phyloP scores from a whole-genome alignment of 345 rosid genomes.

The Citrus mangshanensis region DNA sequence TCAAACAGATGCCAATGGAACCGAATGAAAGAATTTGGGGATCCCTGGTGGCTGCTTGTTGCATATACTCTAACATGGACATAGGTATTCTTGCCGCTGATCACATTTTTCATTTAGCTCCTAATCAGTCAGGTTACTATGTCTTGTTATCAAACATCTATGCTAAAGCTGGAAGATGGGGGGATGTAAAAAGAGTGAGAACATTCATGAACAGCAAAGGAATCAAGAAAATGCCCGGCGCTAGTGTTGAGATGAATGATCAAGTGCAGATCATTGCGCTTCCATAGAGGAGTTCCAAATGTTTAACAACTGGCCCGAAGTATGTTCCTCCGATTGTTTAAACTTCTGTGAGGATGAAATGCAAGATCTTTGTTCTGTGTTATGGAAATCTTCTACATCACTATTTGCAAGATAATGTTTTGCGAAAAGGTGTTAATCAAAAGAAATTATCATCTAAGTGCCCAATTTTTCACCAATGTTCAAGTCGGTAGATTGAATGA shows the following conservation, averaged over 20 bases:
- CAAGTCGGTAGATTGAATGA: too few species aligned
- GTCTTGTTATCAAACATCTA: slow-evolving; percentile 73
- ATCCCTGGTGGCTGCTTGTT: slow-evolving; percentile 62
- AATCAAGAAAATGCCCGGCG: slow-evolving; percentile 55
- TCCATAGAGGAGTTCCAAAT: too few species aligned
- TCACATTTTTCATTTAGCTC: slow-evolving; percentile 52
- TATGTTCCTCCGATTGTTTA: too few species aligned
- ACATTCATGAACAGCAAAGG: slow-evolving; percentile 56
- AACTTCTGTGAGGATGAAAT: too few species aligned
- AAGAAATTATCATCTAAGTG: too few species aligned
- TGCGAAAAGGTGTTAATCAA: too few species aligned
- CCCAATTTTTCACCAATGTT: too few species aligned
- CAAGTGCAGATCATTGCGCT: slow-evolving; percentile 18
- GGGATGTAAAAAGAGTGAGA: slow-evolving; percentile 52
- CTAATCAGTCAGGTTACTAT: slow-evolving; percentile 61
- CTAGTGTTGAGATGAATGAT: slow-evolving; percentile 56
- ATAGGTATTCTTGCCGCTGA: slow-evolving; percentile 73
- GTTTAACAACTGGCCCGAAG: too few species aligned
- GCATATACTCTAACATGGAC: slow-evolving; percentile 48
- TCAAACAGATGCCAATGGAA: slow-evolving; percentile 50
- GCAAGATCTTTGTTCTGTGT: too few species aligned
- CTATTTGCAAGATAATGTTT: too few species aligned
- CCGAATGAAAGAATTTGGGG: slow-evolving; percentile 82
- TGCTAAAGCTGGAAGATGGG: slow-evolving; percentile 82
- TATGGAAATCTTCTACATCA: too few species aligned